Base-by-base conservation (phyloP, 1,284 basidiomycete species). In the Ceratobasidium sp. region DNA sequence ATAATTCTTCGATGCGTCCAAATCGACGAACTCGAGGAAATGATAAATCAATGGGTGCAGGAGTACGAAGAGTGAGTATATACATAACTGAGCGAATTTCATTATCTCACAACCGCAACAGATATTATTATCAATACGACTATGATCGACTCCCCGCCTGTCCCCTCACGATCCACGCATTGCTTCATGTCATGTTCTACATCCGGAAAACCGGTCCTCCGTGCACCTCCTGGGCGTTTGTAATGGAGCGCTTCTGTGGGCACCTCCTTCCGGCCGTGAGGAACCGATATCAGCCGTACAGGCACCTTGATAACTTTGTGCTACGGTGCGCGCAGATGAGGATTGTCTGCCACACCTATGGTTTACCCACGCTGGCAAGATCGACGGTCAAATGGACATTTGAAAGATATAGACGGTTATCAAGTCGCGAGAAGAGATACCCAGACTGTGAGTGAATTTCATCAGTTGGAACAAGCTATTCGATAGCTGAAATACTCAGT, bases 161-260 rank as follows among this genome's bases (percentile, higher is more conserved):
- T 77, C 83, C 85, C 0, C 48, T 88, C 0, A 86, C 86, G 0
- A 81, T 89, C 16, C 88, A 89, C 80, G 81, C 83, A 0, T 82
- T 88, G 0, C 81, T 87, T 7, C 87, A 88, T 77, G 82, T 87
- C 55, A 83, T 83, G 0, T 81, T 82, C 33, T 80, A 81, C 62
- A 87, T 87, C 44, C 69, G 81, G 54, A 71, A 62, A 0, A 81
- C 73, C 3, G 86, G 87, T 0, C 86, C 86, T 3, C 85, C 86
- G 0, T 88, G 87, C 86, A 80, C 80, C 14, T 86, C 86, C 64
- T 88, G 87, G 87, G 85, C 86, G 0, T 88, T 86, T 75, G 83
- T 84, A 0, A 87, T 83, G 81, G 83, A 84, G 68, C 80, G 81
- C 3, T 82, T 79, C 48, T 84, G 84, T 78, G 81, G 82, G 2